phyloP scores from a whole-genome alignment of 83 land plant species.

The Picea engelmannii region DNA sequence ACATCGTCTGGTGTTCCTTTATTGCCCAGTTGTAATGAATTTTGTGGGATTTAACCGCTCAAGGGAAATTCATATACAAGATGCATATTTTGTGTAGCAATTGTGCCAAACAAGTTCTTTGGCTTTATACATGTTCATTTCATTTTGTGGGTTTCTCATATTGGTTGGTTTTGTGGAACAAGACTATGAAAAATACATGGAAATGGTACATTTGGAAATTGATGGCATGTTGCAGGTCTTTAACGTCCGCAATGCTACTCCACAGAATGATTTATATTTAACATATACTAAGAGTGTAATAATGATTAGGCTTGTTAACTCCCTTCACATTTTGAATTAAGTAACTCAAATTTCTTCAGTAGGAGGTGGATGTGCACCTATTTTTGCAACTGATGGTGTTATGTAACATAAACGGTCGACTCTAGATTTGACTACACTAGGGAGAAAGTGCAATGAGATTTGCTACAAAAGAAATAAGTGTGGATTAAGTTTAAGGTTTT shows the following conservation, averaged over 20 bases:
- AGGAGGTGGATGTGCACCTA: slow-evolving; percentile 38
- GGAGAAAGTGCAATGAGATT: too few species aligned
- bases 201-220: slow-evolving; percentile 97
- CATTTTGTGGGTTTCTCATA: slow-evolving; percentile 94
- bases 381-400: slow-evolving; percentile 29
- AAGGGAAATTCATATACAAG: slow-evolving; percentile 92
- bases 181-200: slow-evolving; percentile 97
- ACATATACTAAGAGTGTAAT: slow-evolving; percentile 97
- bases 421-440: too few species aligned
- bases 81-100: slow-evolving; percentile 93
- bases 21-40: slow-evolving; percentile 64
- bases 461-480: too few species aligned
- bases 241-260: slow-evolving; percentile 80
- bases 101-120: slow-evolving; percentile 85
- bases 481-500: too few species aligned
- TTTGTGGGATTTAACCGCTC: slow-evolving; percentile 86
- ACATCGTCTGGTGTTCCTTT: too few species aligned
- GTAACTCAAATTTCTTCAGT: slow-evolving; percentile 78
- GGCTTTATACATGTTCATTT: slow-evolving; percentile 97
- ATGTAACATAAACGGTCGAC: slow-evolving; percentile 54
- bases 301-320: slow-evolving; percentile 83
- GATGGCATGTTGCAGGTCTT: slow-evolving; percentile 99
- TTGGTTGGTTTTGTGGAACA: slow-evolving; percentile 91
- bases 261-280: slow-evolving; percentile 91
- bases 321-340: slow-evolving; percentile 96